These are phyloP conservation scores for Paraconiothyrium brasiliense DNA, from an alignment of 2,329 filamentous ascomycete genomes.

Conservation along the genomic window DNA sequence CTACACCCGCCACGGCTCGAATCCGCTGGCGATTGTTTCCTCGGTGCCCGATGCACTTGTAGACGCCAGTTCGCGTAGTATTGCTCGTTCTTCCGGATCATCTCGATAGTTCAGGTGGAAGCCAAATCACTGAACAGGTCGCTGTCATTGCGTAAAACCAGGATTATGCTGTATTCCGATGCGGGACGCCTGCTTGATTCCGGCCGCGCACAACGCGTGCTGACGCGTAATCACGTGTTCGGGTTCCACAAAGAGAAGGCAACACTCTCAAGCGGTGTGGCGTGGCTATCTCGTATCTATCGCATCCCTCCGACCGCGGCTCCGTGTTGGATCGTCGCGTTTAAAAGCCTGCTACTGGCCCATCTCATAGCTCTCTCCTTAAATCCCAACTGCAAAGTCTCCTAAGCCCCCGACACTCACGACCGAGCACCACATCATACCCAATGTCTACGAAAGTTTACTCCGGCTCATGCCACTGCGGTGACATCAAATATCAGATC, in stretches of 20 bases:
- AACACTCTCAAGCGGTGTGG: neutral
- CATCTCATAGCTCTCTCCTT: neutral
- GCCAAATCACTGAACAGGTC: neutral
- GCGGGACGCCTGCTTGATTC: neutral
- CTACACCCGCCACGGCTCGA: no score
- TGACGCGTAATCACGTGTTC: slow-evolving; percentile 3
- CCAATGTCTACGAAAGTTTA: slow-evolving; percentile 37
- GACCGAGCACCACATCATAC: neutral
- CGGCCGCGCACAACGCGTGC: slow-evolving; percentile 9
- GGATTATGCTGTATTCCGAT: neutral
- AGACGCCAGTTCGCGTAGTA: no score
- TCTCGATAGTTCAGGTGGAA: neutral
- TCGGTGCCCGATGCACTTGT: no score
- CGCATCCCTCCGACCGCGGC: neutral
- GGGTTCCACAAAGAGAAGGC: neutral
- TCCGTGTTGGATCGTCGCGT: neutral
- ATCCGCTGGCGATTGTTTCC: no score
- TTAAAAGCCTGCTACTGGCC: neutral
- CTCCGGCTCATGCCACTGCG: slow-evolving; percentile 60
- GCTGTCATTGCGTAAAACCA: no score
- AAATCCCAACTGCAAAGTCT: no score
- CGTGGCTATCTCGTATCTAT: neutral
- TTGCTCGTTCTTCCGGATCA: no score
- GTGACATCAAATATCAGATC: slow-evolving; percentile 54
- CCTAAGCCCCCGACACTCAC: no score